These are phyloP conservation scores for Allium sativum DNA, from an alignment of 106 monocot species.

Conservation along the genomic window DNA sequence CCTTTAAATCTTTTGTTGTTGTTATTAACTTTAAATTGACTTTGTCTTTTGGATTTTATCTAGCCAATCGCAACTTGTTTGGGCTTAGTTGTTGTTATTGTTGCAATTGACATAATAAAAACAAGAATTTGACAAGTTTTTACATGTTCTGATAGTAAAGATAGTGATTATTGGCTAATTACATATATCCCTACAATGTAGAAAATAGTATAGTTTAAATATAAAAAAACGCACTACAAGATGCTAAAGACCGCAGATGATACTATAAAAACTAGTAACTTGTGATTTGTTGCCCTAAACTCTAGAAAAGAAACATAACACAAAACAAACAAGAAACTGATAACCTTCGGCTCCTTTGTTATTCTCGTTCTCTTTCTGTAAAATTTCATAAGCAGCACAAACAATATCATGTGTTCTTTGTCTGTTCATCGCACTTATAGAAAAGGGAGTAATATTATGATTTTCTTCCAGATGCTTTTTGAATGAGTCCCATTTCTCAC, in stretches of 20 bases:
- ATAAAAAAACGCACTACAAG: neutral
- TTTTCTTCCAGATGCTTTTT: slow-evolving; percentile 33
- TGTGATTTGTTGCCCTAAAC: neutral
- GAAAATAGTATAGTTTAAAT: too few species aligned
- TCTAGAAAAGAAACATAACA: neutral
- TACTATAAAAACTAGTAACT: too few species aligned
- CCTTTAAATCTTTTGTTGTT: too few species aligned
- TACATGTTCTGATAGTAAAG: too few species aligned
- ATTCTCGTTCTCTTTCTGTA: slow-evolving; percentile 41
- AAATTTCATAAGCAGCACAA: slow-evolving; percentile 54
- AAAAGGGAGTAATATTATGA: slow-evolving; percentile 42
- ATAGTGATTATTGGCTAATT: too few species aligned
- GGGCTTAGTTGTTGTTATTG: too few species aligned
- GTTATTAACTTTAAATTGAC: too few species aligned
- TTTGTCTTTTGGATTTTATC: too few species aligned
- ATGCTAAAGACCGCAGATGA: neutral
- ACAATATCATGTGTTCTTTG: slow-evolving; percentile 77
- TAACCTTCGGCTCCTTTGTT: slow-evolving; percentile 60
- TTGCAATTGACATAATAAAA: too few species aligned
- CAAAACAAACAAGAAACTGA: neutral
- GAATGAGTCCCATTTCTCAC: slow-evolving; percentile 74
- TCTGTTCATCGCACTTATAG: slow-evolving; percentile 80
- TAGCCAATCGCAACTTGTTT: too few species aligned
- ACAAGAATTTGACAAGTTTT: too few species aligned
- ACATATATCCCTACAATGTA: too few species aligned